These are phyloP conservation scores for Alopecurus myosuroides DNA, from an alignment of 176 grass and related monocot species.

Conservation along the genomic window DNA sequence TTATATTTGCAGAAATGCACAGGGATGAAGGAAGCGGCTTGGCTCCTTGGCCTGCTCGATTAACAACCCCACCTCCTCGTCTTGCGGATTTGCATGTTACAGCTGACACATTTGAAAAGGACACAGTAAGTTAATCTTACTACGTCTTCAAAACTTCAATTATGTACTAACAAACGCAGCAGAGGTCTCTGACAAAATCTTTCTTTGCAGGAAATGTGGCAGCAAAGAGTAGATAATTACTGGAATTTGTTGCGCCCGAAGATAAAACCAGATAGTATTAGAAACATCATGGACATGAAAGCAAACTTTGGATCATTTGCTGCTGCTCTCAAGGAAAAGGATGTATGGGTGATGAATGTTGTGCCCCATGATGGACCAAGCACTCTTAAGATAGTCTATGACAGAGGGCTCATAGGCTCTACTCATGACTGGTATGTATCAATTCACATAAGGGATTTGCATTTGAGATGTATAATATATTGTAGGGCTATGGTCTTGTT, in stretches of 20 bases:
- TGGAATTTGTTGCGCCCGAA: slow-evolving; percentile 81
- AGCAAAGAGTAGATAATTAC: slow-evolving; percentile 79
- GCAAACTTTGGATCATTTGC: background rate
- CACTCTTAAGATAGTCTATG: slow-evolving; percentile 94
- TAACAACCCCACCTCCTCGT: slow-evolving; percentile 74
- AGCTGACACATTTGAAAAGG: slow-evolving; percentile 79
- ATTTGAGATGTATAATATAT: slow-evolving; percentile 14
- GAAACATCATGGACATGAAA: slow-evolving; percentile 1
- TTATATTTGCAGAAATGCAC: slow-evolving; percentile 75
- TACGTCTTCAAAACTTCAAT: slow-evolving; percentile 18
- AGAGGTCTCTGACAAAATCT: slow-evolving; percentile 23
- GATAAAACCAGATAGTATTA: slow-evolving; percentile 17
- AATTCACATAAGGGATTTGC: background rate
- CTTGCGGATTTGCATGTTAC: slow-evolving; percentile 87
- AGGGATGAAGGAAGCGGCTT: slow-evolving; percentile 75
- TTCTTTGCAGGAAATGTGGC: slow-evolving; percentile 77
- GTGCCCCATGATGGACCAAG: slow-evolving; percentile 80
- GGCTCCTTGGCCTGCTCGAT: slow-evolving; percentile 93
- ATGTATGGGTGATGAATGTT: slow-evolving; percentile 95
- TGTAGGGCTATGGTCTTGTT: background rate
- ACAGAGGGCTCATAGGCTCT: slow-evolving; percentile 89
- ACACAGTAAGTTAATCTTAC: slow-evolving; percentile 48
- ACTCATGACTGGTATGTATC: slow-evolving; percentile 78
- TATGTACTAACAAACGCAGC: background rate
- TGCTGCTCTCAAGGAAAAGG: slow-evolving; percentile 87